phyloP scores from a whole-genome alignment of 768 basidiomycete species.

The Arthromyces matolae region DNA sequence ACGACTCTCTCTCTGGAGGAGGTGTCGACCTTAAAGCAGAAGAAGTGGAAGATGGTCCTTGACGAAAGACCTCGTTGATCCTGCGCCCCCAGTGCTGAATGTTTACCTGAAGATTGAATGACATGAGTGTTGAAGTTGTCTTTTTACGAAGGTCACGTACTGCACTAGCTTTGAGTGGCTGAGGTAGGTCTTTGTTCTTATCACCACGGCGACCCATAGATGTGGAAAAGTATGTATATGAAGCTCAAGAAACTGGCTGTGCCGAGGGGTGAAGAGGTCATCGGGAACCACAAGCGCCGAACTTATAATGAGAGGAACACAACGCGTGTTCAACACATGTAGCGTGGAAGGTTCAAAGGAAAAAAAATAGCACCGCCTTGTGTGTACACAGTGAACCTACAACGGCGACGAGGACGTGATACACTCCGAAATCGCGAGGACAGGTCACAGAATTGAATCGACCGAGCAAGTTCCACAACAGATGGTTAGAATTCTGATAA shows the following conservation, averaged over 20 bases:
- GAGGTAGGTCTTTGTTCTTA: slow-evolving; percentile 6
- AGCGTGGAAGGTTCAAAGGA: background rate
- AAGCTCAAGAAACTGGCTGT: background rate
- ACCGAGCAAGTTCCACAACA: background rate
- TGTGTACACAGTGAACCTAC: background rate
- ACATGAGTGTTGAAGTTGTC: background rate
- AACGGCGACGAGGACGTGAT: background rate
- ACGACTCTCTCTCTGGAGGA: background rate
- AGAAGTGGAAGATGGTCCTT: background rate
- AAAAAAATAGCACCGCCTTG: slow-evolving; percentile 11
- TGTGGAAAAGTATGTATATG: background rate
- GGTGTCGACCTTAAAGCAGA: background rate
- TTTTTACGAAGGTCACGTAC: background rate
- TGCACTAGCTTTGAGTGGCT: background rate
- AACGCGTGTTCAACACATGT: background rate
- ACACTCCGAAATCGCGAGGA: background rate
- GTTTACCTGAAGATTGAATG: background rate
- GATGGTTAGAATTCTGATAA: background rate
- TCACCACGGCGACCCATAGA: slow-evolving; percentile 1
- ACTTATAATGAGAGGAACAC: slow-evolving; percentile 6
- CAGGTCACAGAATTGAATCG: slow-evolving; percentile 1
- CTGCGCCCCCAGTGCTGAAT: slow-evolving; percentile 7
- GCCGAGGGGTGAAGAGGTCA: background rate
- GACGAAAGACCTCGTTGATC: background rate
- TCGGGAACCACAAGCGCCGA: background rate